A percentile compares a stretch with the other conserved stretches of the same genome.
Evolutionary conservation across 257 asterid genomes (phyloP).

Genomic region (Scutellaria baicalensis): DNA sequence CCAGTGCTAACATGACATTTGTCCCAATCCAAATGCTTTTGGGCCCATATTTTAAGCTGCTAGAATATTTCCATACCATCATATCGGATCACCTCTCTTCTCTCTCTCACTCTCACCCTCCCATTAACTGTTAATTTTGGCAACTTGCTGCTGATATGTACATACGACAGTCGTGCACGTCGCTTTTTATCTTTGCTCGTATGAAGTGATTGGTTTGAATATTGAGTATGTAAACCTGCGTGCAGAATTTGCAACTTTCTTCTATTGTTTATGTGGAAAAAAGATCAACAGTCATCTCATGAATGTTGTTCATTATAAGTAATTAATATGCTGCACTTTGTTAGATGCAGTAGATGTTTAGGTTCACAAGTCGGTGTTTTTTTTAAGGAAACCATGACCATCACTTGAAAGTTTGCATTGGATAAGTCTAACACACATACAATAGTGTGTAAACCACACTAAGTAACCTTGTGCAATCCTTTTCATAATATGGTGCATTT

Average conservation of each 20-base stretch:
- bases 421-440: too few species aligned
- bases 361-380: background rate
- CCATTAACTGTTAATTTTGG: background rate
- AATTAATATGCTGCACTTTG: background rate
- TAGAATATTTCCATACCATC: slow-evolving; percentile 31
- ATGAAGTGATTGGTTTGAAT: slow-evolving; percentile 1
- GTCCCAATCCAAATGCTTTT: slow-evolving; percentile 18
- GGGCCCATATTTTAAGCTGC: slow-evolving; percentile 30
- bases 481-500: too few species aligned
- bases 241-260: background rate
- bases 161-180: background rate
- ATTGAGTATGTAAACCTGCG: background rate
- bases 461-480: too few species aligned
- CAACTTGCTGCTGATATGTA: background rate
- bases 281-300: background rate
- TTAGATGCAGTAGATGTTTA: background rate
- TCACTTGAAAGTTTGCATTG: too few species aligned
- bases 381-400: too few species aligned
- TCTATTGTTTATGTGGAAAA: background rate
- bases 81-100: slow-evolving; percentile 6
- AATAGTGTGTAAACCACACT: too few species aligned
- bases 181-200: background rate
- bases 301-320: background rate
- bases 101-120: slow-evolving; percentile 10
- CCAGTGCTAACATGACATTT: slow-evolving; percentile 13